Evolutionary conservation across 768 basidiomycete genomes (phyloP), one percentile per base, ranked within the genome.

Genomic region (Boletus rubroflammeus): DNA sequence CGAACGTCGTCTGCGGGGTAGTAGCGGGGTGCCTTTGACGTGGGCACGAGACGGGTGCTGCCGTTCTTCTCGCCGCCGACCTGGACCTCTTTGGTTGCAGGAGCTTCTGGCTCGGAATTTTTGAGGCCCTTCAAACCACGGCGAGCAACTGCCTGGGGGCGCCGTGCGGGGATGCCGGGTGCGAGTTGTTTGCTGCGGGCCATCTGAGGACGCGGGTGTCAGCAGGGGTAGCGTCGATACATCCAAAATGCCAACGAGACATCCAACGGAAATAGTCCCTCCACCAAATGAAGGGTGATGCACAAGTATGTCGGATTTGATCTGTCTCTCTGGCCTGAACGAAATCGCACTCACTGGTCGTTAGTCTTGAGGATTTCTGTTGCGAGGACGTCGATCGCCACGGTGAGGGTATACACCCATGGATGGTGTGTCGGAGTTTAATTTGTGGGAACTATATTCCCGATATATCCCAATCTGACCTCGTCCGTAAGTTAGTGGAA

Each of bases 1-100:
- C 81, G 85, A 60, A 95, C 87, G 72, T 98, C 94, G 72, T 98
- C 96, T 59, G 93, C 92, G 52, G 93, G 91, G 78, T 97, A 97
- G 83, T 85, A 95, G 64, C 88, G 87, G 48, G 91, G 81, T 59
- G 92, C 90, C 75, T 93, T 93, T 65, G 78, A 69, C 57, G 85
- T 86, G 54, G 95, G 93, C 58, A 97, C 83, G 56, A 89, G 77
- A 74, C 95, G 92, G 67, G 85, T 91, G 67, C 81, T 78, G 60
- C 93, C 90, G 75, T 98, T 98, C 78, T 92, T 94, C 65, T 83
- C 85, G 58, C 95, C 94, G 57, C 89, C 88, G 60, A 98, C 78
- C 61, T 83, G 76, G 66, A 91, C 91, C 79, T 91, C 90, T 70
- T 85, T 81, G 63, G 78, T 81, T 49, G 82, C 76, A 47, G 86